Evolutionary conservation across 495 filamentous ascomycete genomes (phyloP), one percentile per base, ranked within the genome.

Genomic region (Neurospora tetrasperma): DNA sequence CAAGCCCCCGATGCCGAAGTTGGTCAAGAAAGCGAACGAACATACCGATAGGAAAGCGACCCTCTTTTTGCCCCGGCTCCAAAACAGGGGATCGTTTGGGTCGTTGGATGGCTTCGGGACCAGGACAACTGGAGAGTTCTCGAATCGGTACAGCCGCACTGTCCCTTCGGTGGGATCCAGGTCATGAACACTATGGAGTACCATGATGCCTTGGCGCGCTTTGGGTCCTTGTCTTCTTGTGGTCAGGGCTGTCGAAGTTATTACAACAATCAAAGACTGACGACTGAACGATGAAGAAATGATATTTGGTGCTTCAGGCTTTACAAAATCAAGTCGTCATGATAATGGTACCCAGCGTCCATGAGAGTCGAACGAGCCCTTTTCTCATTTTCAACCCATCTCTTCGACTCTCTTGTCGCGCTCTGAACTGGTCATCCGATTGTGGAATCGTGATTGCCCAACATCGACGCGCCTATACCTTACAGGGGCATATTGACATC

Each of bases 11-110:
- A 82, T 78, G 73, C 73, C 79, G 72, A 84, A 79, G 78, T 78
- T 79, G 80, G 82, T 83, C 75, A 87, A 75, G 78, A 83, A 83
- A 73, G 78, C 80, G 75, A 78, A 78, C 42, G 71, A 69, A 74
- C 79, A 81, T 27, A 80, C 74, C 1, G 80, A 77, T 18, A 76
- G 69, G 73, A 80, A 81, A 69, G 78, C 77, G 66, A 77, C 73
- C 44, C 79, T 74, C 69, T 82, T 83, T 73, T 80, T 82, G 54
- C 72, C 70, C 1, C 5, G n/a, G 14, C 78, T 78, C 80, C 81
- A 82, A 12, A 75, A 74, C 4, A 83, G 76, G 2, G 80, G 79
- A 73, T 83, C 80, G 69, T 83, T 83, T 31, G 78, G 78, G 72
- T 83, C 78, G 16, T 48, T 71, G 3, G 79, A 82, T 2, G 80